Evolutionary conservation across 139 green algal genomes (phyloP), one percentile per base, ranked within the genome.

Genomic region (Zygnema cylindricum): DNA sequence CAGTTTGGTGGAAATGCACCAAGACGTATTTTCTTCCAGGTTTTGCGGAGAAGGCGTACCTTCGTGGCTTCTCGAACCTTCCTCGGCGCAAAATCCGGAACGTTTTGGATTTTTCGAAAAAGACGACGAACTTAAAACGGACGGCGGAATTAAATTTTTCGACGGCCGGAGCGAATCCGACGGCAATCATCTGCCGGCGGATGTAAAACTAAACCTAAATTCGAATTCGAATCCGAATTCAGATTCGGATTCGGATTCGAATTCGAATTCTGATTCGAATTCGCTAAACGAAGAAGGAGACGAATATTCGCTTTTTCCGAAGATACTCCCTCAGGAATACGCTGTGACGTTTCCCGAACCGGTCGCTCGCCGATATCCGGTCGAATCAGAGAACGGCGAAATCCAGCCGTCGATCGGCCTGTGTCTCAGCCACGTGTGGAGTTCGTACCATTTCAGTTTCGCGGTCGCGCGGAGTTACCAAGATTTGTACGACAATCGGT

Each of bases 401-500:
- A 87, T 41, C 25, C 49, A 87, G 21, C 49, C 81, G n/a, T 43
- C 57, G 11, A 11, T 30, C 0, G 25, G 77, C 21, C 43, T 78
- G 42, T 87, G 81, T 42, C 2, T 3, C 49, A 69, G 32, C 35
- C 81, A 43, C 36, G 41, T 36, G 1, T 87, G 81, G 81, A 33
- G 81, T n/a, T 33, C 57, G 11, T 88, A 88, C 3, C 69, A 88
- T 63, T 82, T 88, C 83, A 69, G 57, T 0, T 82, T 69, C 25
- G 83, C 83, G 23, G 69, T 82, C 0, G 57, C 33, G 7, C 63
- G 57, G 30, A 63, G 57, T 35, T 88, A 82, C 35, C 83, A 88
- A 40, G 83, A 82, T 43, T 63, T 88, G n/a, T 88, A 88, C 83
- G 55, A 82, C 25, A 88, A 88, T 63, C 21, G 25, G 11, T 82